Evolutionary conservation across 192 early-diverging fungal genomes (phyloP).

Genomic region (Rhizophagus prolifer): DNA sequence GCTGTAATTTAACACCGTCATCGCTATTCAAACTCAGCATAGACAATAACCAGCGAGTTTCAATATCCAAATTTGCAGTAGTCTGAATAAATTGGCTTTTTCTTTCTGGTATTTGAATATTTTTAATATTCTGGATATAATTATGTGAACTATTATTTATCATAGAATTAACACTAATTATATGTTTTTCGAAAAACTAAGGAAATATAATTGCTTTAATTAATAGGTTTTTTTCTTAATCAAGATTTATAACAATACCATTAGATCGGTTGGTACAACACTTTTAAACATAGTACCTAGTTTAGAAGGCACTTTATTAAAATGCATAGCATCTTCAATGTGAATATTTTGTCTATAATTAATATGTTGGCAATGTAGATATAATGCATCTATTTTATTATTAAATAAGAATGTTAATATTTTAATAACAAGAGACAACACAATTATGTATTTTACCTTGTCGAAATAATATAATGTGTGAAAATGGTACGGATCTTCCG

Average conservation of each 20-base stretch:
- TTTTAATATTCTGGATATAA: background rate
- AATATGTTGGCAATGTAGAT: slow-evolving; percentile 12
- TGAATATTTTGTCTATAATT: slow-evolving; percentile 7
- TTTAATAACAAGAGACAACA: background rate
- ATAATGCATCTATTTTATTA: slow-evolving; percentile 11
- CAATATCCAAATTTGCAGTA: background rate
- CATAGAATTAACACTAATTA: slow-evolving; percentile 5
- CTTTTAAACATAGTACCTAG: background rate
- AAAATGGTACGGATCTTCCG: background rate
- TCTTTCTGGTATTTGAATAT: background rate
- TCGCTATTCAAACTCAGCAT: background rate
- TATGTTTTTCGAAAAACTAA: slow-evolving; percentile 14
- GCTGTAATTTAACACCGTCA: background rate
- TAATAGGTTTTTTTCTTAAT: background rate
- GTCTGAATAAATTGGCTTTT: background rate
- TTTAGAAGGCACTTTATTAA: background rate
- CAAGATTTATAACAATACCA: background rate
- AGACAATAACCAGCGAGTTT: background rate
- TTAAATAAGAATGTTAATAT: background rate
- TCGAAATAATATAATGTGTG: slow-evolving; percentile 21
- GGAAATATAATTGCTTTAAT: background rate
- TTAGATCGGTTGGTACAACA: background rate
- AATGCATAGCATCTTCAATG: background rate
- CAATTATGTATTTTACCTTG: background rate
- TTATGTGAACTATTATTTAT: background rate